Base-by-base conservation (phyloP, 345 rosid species). In the Citrus sinensis region DNA sequence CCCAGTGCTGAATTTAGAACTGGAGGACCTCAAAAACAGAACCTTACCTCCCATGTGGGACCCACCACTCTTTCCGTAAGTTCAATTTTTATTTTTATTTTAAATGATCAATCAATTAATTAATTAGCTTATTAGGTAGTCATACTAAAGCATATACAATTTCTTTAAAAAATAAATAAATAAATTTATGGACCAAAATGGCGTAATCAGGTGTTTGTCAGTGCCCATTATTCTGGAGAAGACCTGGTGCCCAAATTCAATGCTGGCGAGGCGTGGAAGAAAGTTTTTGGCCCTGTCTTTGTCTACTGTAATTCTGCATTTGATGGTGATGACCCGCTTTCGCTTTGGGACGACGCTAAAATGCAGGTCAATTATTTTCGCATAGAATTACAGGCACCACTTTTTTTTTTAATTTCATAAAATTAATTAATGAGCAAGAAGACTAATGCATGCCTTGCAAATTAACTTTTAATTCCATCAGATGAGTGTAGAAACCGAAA, bases 41-140 rank as follows among this genome's bases (percentile, higher is more conserved):
- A 95, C 82, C 89, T 95, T 49, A 93, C 97, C 49, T 95, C 95
- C 55, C 99, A 95, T 49, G 91, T 86, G 22, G 99, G 99, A 71
- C 98, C 99, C 1, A 87, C 90, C 42, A 76, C 90, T 61, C 92
- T 95, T 58, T 90, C 97, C 6, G 98, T 95, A 83, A 76, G 92
- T 79, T 14, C 7, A 11, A 46, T 13, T 46, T 46, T 22, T 32
- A 27, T 30, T 34, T 54, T 16, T 49, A 60, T 32, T 32, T 32
- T 32, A 61, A 46, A 9, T 11, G 4, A 46, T 46, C 51, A 46
- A 46, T 46, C 17, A 42, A 42, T 35, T 5, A 35, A 3, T 11
- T 3, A 13, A 13, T 46, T 46, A 46, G 5, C 51, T 46, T 46
- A 46, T 46, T 46, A 46, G 16, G 17, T 46, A 13, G 51, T 46